Percentiles rank a stretch among this genome's conserved stretches.
Evolutionary conservation across 106 monocot species (phyloP).

Genomic region (Apostasia ramifera): DNA sequence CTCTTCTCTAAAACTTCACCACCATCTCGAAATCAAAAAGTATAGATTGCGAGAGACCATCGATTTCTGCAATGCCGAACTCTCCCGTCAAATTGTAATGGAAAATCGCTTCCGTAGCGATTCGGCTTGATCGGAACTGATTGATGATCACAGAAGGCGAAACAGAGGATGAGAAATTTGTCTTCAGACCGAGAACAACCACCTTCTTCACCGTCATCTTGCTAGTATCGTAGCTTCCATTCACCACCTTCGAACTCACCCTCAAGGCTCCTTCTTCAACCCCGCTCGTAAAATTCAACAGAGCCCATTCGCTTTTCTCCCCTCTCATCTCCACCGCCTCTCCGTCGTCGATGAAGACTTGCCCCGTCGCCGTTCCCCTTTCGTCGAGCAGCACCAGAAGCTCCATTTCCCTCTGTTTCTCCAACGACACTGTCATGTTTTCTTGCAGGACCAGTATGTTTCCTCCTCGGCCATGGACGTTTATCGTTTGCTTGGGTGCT

Average conservation of each 20-base stretch:
- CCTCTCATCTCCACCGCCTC: slow-evolving; percentile 17
- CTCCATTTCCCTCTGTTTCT: neutral
- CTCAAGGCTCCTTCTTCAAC: neutral
- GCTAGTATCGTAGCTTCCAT: slow-evolving; percentile 6
- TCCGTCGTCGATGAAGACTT: slow-evolving; percentile 13
- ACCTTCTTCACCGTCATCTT: slow-evolving; percentile 13
- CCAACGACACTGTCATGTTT: neutral
- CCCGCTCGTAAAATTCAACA: neutral
- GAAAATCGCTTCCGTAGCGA: neutral
- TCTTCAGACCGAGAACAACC: neutral
- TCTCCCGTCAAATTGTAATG: neutral
- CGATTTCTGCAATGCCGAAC: slow-evolving; percentile 14
- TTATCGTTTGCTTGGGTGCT: slow-evolving; percentile 4
- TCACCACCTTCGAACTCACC: slow-evolving; percentile 3
- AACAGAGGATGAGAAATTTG: neutral
- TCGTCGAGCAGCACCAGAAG: slow-evolving; percentile 1
- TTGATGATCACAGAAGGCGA: neutral
- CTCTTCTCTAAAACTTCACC: slow-evolving; percentile 4
- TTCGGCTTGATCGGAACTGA: neutral
- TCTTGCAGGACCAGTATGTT: slow-evolving; percentile 18
- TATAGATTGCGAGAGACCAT: slow-evolving; percentile 21
- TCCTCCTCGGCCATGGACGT: slow-evolving; percentile 9
- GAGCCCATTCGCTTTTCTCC: slow-evolving; percentile 3
- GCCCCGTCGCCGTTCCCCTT: neutral
- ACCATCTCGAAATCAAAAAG: slow-evolving; percentile 37